Percentiles rank a stretch among this genome's conserved stretches.
These are phyloP conservation scores for Dionaea muscipula DNA, from an alignment of 179 eudicot species.

Conservation along the genomic window DNA sequence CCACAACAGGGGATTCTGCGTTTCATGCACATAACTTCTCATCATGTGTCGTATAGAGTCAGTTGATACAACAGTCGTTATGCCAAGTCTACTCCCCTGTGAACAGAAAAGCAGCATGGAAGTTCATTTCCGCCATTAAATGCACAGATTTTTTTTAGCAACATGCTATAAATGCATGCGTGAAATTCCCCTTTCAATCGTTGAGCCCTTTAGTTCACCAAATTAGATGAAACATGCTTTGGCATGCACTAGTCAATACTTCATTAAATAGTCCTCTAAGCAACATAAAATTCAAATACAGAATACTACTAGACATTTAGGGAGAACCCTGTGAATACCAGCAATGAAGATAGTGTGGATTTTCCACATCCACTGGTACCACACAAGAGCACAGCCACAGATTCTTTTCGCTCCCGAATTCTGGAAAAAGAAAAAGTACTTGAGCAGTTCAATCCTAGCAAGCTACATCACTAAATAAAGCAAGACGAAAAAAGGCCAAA, in stretches of 20 bases:
- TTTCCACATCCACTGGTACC: conserved; percentile 99
- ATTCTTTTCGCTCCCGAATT: conserved; percentile 83
- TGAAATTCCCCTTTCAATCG: not conserved
- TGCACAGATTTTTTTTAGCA: no score
- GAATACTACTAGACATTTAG: not conserved
- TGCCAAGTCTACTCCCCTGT: conserved; percentile 91
- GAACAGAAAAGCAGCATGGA: conserved; percentile 11
- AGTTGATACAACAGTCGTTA: conserved; percentile 89
- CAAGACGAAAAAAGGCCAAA: no score
- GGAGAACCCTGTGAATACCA: conserved; percentile 34
- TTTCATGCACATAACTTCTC: conserved; percentile 94
- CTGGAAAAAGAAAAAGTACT: conserved; percentile 26
- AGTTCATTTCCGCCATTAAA: no score
- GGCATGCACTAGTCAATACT: no score
- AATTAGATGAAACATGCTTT: no score
- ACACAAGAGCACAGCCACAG: conserved; percentile 73
- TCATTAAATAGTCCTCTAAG: no score
- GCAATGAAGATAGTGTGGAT: conserved; percentile 85
- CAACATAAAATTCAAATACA: conserved; percentile 3
- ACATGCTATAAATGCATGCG: no score
- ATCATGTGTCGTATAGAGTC: conserved; percentile 97
- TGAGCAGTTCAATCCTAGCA: not conserved
- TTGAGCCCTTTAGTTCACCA: no score
- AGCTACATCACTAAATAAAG: no score
- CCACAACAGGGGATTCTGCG: conserved; percentile 85